These are phyloP conservation scores for Populus trichocarpa DNA, from an alignment of 441 rosid genomes.

Conservation along the genomic window DNA sequence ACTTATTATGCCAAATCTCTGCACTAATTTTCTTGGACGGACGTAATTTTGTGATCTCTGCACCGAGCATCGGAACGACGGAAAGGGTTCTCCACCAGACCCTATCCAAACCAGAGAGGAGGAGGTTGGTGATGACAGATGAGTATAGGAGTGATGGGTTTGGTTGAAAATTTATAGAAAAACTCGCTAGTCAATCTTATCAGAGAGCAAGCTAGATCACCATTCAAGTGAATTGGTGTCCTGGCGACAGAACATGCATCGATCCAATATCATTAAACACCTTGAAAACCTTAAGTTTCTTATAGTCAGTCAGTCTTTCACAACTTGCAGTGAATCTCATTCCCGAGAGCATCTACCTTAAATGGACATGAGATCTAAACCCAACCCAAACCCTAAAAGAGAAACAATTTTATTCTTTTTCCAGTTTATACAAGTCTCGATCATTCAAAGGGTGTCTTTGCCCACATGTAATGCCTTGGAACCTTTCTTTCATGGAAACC, in stretches of 20 bases:
- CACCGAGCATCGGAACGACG: too few species aligned
- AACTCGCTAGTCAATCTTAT: not conserved
- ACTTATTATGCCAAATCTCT: too few species aligned
- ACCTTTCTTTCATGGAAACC: conserved; percentile 68
- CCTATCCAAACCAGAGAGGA: too few species aligned
- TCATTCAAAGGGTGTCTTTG: conserved; percentile 59
- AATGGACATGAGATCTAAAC: conserved; percentile 24
- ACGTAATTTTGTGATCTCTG: too few species aligned
- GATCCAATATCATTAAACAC: not conserved
- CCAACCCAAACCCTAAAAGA: conserved; percentile 22
- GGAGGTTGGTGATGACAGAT: too few species aligned
- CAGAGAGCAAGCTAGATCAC: not conserved
- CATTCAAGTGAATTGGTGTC: not conserved
- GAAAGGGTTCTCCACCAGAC: too few species aligned
- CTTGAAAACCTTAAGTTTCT: conserved; percentile 8
- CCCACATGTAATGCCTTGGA: conserved; percentile 68
- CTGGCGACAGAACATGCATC: not conserved
- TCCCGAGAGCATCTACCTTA: conserved; percentile 46
- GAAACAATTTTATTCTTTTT: conserved; percentile 10
- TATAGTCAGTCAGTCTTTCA: conserved; percentile 10
- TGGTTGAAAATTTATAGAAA: not conserved
- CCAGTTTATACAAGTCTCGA: not conserved
- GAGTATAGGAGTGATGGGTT: too few species aligned
- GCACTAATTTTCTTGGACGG: too few species aligned
- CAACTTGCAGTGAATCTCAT: conserved; percentile 26